Percentiles rank a stretch among this genome's conserved stretches.
phyloP scores from a whole-genome alignment of 257 asterid species.

The Echium plantagineum region DNA sequence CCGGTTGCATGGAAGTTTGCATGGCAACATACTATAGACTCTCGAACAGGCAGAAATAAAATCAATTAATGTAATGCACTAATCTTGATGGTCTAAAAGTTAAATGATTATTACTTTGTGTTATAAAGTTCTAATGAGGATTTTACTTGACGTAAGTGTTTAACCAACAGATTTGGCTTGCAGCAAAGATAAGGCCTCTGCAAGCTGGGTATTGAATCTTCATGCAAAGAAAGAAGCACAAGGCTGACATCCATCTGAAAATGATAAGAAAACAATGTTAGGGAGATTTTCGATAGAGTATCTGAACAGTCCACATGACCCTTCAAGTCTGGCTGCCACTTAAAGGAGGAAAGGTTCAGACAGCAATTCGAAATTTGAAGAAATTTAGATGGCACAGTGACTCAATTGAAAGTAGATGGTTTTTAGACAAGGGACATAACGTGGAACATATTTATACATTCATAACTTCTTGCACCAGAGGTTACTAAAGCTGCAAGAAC shows the following conservation, averaged over 20 bases:
- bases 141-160: slow-evolving; percentile 21
- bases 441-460: neutral
- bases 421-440: neutral
- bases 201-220: slow-evolving; percentile 17
- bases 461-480: neutral
- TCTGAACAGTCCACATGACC: too few species aligned
- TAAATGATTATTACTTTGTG: neutral
- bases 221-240: slow-evolving; percentile 20
- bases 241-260: slow-evolving; percentile 25
- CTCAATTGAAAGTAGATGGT: neutral
- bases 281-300: too few species aligned
- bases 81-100: neutral
- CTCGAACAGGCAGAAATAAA: slow-evolving; percentile 3
- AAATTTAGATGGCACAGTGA: neutral
- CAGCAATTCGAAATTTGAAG: neutral
- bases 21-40: slow-evolving; percentile 67
- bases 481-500: neutral
- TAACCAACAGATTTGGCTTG: slow-evolving; percentile 15
- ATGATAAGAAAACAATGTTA: neutral
- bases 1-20: slow-evolving; percentile 65
- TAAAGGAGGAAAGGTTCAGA: neutral
- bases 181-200: slow-evolving; percentile 20
- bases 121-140: neutral
- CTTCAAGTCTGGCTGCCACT: neutral
- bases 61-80: neutral